phyloP scores from a whole-genome alignment of 2,329 filamentous ascomycete genomes.

The Aureobasidium sp. region DNA sequence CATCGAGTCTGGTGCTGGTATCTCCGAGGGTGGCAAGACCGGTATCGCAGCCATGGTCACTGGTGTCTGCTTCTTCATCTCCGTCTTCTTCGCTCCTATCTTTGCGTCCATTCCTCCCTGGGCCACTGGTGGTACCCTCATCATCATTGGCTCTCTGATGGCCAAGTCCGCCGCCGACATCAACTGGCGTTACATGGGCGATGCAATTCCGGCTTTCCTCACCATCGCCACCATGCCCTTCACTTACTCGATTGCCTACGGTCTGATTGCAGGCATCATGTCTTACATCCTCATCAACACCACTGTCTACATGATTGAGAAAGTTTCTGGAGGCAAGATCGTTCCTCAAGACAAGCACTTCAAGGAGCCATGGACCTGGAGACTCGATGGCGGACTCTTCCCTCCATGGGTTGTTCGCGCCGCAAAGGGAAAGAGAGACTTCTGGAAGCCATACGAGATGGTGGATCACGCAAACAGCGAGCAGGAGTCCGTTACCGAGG shows the following conservation, averaged over 20 bases:
- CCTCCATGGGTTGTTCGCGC: constrained; percentile 64
- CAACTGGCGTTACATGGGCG: constrained; percentile 81
- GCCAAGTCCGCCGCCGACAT: constrained; percentile 67
- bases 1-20: constrained; percentile 73
- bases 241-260: constrained; percentile 80
- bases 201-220: constrained; percentile 75
- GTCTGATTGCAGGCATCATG: constrained; percentile 70
- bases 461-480: background rate
- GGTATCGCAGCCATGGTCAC: constrained; percentile 73
- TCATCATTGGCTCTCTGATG: constrained; percentile 87
- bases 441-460: constrained; percentile 47
- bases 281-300: constrained; percentile 70
- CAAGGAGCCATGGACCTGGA: constrained; percentile 74
- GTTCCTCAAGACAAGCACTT: constrained; percentile 65
- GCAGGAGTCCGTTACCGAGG: background rate
- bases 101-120: constrained; percentile 83
- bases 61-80: constrained; percentile 76
- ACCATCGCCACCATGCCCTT: constrained; percentile 83
- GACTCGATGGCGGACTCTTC: constrained; percentile 63
- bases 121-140: constrained; percentile 81
- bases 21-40: constrained; percentile 77
- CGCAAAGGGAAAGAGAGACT: constrained; percentile 58
- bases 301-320: constrained; percentile 58
- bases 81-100: constrained; percentile 82
- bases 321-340: constrained; percentile 57